Evolutionary conservation across 352 stramenopile species (phyloP).

Genomic region (Phytophthora palmivora): DNA sequence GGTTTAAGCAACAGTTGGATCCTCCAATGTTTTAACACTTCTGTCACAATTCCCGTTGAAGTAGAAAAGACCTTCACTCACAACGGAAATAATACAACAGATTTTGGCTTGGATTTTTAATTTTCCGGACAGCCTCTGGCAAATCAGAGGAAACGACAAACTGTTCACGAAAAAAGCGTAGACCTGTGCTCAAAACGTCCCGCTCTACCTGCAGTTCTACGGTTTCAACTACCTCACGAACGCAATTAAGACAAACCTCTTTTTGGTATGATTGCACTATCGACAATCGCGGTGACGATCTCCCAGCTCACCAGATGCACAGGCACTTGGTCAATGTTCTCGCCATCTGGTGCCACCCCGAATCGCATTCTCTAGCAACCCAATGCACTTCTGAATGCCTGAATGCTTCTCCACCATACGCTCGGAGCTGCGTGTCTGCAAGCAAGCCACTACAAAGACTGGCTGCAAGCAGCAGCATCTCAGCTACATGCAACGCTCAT

Average conservation of each 20-base stretch:
- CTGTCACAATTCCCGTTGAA: too few species aligned
- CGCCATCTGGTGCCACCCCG: conserved; percentile 25
- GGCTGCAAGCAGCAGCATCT: neutral
- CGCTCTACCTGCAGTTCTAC: conserved; percentile 16
- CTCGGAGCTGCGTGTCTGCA: conserved; percentile 2
- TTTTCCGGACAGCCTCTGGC: neutral
- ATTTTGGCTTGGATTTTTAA: conserved; percentile 17
- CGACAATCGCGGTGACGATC: neutral
- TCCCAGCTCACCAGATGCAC: conserved; percentile 13
- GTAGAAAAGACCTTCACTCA: conserved; percentile 18
- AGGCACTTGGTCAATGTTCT: neutral
- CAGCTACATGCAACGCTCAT: conserved; percentile 2
- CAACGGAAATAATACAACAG: conserved; percentile 6
- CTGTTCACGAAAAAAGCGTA: conserved; percentile 26
- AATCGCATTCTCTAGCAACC: conserved; percentile 34
- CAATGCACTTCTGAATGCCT: conserved; percentile 3
- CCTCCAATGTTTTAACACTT: too few species aligned
- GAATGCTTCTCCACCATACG: conserved; percentile 2
- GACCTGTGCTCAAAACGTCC: conserved; percentile 9
- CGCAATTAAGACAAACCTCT: neutral
- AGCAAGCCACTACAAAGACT: conserved; percentile 1
- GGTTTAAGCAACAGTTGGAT: too few species aligned
- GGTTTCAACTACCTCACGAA: conserved; percentile 16
- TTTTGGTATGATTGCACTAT: conserved; percentile 3
- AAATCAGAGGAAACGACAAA: conserved; percentile 25